Evolutionary conservation across 257 asterid genomes (phyloP).

Genomic region (Craterostigma plantagineum): DNA sequence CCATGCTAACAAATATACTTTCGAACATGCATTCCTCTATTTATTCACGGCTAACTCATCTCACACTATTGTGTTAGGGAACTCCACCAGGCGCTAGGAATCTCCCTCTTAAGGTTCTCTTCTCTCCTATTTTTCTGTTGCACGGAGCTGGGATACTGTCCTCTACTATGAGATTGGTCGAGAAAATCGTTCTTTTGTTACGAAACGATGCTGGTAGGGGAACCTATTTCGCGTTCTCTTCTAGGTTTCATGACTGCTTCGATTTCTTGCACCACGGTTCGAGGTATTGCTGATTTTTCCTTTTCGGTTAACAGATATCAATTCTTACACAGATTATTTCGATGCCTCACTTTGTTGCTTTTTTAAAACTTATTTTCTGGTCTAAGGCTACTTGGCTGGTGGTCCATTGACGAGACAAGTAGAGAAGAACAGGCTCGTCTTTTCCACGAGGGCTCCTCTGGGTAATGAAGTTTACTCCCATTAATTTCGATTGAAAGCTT

Average conservation of each 20-base stretch:
- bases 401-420: conserved; percentile 96
- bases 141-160: conserved; percentile 79
- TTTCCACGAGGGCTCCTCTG: conserved; percentile 44
- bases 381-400: conserved; percentile 92
- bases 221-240: conserved; percentile 40
- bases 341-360: not conserved
- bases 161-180: conserved; percentile 46
- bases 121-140: conserved; percentile 72
- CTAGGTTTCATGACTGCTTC: conserved; percentile 59
- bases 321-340: too few species aligned
- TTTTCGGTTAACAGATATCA: not conserved
- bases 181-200: conserved; percentile 45
- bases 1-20: conserved; percentile 1
- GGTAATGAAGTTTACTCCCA: conserved; percentile 30
- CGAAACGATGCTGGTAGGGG: conserved; percentile 53
- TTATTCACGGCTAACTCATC: conserved; percentile 1
- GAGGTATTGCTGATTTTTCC: conserved; percentile 30
- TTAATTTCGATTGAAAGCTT: not conserved
- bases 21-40: not conserved
- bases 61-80: conserved; percentile 35
- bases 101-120: conserved; percentile 60
- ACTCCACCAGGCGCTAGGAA: conserved; percentile 58
- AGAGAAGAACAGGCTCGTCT: conserved; percentile 88
- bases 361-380: not conserved
- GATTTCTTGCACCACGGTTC: conserved; percentile 84